Conservation (phyloP, 2,329 filamentous ascomycete genomes). For the Hyphodiscus sp. region DNA sequence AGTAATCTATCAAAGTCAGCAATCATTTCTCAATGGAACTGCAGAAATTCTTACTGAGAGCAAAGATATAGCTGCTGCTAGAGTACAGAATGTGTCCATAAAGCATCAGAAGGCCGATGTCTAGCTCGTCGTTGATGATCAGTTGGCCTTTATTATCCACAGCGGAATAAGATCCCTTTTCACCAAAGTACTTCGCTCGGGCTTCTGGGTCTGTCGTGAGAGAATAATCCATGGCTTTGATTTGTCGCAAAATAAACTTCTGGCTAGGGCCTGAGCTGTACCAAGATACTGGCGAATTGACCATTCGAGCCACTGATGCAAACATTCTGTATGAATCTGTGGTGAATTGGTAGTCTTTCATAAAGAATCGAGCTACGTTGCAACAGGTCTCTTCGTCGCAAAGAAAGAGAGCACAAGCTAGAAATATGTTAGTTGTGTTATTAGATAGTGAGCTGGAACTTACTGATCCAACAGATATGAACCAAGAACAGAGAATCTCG, state of each 20-base stretch:
- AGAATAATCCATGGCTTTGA: slow-evolving; percentile 77
- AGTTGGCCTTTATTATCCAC: slow-evolving; percentile 30
- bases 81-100: slow-evolving; percentile 88
- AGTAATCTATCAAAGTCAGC: slow-evolving; percentile 54
- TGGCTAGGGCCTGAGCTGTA: slow-evolving; percentile 78
- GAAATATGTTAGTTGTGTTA: slow-evolving; percentile 13
- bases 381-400: slow-evolving; percentile 72
- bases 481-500: slow-evolving; percentile 64
- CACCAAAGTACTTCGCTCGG: slow-evolving; percentile 37
- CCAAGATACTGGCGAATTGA: slow-evolving; percentile 64
- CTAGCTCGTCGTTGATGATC: slow-evolving; percentile 40
- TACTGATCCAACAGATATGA: slow-evolving; percentile 69
- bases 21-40: background rate
- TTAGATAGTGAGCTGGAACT: slow-evolving; percentile 26
- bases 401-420: slow-evolving; percentile 74
- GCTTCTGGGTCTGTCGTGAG: slow-evolving; percentile 48
- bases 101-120: slow-evolving; percentile 75
- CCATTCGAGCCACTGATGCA: slow-evolving; percentile 68
- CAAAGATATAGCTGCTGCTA: slow-evolving; percentile 75
- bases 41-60: slow-evolving; percentile 53
- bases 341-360: slow-evolving; percentile 72
- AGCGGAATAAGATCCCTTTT: slow-evolving; percentile 35
- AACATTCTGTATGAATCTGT: slow-evolving; percentile 83
- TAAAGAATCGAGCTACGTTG: slow-evolving; percentile 72
- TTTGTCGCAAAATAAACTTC: slow-evolving; percentile 86